phyloP scores from a whole-genome alignment of 805 yeast species.

The Sungouiella blattae region DNA sequence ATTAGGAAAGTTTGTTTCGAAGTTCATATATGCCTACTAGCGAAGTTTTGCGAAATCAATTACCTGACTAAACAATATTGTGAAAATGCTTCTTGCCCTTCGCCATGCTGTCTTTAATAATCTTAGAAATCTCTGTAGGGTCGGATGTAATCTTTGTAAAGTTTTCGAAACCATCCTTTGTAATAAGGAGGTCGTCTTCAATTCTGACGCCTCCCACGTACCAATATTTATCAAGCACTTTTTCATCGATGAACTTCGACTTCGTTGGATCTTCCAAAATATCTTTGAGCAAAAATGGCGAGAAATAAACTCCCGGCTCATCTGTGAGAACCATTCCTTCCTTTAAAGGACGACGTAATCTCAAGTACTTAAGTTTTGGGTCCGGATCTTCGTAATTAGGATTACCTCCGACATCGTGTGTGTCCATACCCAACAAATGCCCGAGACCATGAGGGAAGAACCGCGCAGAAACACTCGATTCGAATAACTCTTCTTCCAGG shows the following conservation, averaged over 20 bases:
- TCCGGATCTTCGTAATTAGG: conserved; percentile 84
- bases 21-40: too few relatives aligned
- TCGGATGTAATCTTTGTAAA: conserved; percentile 82
- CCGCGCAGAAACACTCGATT: conserved; percentile 66
- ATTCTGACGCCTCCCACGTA: conserved; percentile 96
- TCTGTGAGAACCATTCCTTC: conserved; percentile 86
- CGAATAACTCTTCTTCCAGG: conserved; percentile 61
- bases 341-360: conserved; percentile 71
- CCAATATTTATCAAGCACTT: conserved; percentile 72
- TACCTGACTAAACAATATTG: conserved; percentile 27
- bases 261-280: conserved; percentile 48
- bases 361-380: conserved; percentile 68
- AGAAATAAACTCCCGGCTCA: conserved; percentile 94
- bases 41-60: too few relatives aligned
- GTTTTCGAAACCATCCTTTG: conserved; percentile 73
- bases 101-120: conserved; percentile 66
- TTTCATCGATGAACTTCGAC: conserved; percentile 56
- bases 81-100: conserved; percentile 68
- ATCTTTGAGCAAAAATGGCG: conserved; percentile 72
- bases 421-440: conserved; percentile 89
- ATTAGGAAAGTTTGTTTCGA: too few relatives aligned
- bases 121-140: conserved; percentile 73
- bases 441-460: conserved; percentile 97
- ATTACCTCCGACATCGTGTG: conserved; percentile 91
- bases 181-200: conserved; percentile 86